Base-by-base conservation (phyloP, 2,329 filamentous ascomycete species). In the Xylariaceae sp. region DNA sequence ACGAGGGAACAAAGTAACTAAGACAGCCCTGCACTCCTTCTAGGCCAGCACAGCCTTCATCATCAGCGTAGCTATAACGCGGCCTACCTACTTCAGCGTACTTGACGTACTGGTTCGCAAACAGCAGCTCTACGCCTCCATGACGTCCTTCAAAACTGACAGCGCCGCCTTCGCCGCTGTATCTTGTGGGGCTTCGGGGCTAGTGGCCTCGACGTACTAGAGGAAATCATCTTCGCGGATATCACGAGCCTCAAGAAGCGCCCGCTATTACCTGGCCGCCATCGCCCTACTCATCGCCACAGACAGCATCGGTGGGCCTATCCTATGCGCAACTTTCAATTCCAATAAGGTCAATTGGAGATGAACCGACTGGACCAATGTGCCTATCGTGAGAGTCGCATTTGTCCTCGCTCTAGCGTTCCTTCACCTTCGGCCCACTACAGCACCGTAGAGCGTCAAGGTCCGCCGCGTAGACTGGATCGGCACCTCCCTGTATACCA, bases 81-180 rank as follows among this genome's bases (percentile, higher is more conserved):
- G 67, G 36, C 67, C 64, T 1, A 41, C 68, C 11, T 68, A 62
- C 40, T 36, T 53, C 12, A 66, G 44, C 37, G 29, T 67, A 6
- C 70, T 69, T 1, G 62, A 72, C 28, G 60, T 65, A 7, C 31
- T 73, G 7, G 71, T 70, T 34, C 69, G 72, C 8, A 72, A 69
- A 31, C n/a, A 40, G 8, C 61, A 63, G 2, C 62, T 72, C 6
- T 68, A 69, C 41, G 52, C 61, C 6, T 53, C 69, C 16, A 53
- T 71, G 21, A 11, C 56, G 1, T 41, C 78, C 28, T 78, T 78
- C 63, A 61, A 69, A 33, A 71, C 73, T 8, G 80, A 79, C 41
- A 80, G 74, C 2, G 58, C 78, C 17, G 34, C 77, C 16, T 73
- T 73, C 43, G 75, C 71, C n/a, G 36, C 68, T 17, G 73, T 74